Conservation (phyloP, 139 green algal genomes). For the Haematococcus sp. region DNA sequence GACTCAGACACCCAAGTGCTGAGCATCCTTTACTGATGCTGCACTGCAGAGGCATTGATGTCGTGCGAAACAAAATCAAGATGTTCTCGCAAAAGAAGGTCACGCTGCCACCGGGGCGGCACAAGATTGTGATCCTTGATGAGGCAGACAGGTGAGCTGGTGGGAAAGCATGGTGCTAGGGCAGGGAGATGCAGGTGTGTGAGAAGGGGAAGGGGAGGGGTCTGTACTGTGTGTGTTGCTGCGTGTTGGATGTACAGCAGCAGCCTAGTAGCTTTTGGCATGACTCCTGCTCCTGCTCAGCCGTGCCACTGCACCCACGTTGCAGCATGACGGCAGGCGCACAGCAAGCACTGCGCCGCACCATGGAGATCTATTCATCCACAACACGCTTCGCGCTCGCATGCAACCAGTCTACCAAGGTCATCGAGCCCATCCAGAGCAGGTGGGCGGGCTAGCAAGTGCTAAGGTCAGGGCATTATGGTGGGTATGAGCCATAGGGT, state of each 20-base stretch:
- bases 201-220: too few species aligned
- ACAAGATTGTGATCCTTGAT: constrained; percentile 98
- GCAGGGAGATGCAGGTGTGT: too few species aligned
- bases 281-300: too few species aligned
- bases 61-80: constrained; percentile 99
- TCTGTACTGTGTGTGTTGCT: too few species aligned
- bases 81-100: constrained; percentile 99
- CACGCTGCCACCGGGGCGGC: constrained; percentile 86
- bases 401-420: constrained; percentile 94
- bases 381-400: constrained; percentile 98
- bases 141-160: constrained; percentile 87
- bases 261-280: too few species aligned
- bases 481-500: too few species aligned
- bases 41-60: constrained; percentile 90
- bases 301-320: too few species aligned
- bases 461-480: not conserved
- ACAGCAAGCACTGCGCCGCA: constrained; percentile 96
- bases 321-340: constrained; percentile 89
- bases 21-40: constrained; percentile 9
- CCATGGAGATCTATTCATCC: constrained; percentile 95
- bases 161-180: not conserved
- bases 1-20: not conserved
- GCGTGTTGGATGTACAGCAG: too few species aligned
- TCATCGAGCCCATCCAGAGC: constrained; percentile 98
- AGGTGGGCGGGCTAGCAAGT: constrained; percentile 1